Conservation (phyloP, 345 rosid species). For the Brassica carinata region DNA sequence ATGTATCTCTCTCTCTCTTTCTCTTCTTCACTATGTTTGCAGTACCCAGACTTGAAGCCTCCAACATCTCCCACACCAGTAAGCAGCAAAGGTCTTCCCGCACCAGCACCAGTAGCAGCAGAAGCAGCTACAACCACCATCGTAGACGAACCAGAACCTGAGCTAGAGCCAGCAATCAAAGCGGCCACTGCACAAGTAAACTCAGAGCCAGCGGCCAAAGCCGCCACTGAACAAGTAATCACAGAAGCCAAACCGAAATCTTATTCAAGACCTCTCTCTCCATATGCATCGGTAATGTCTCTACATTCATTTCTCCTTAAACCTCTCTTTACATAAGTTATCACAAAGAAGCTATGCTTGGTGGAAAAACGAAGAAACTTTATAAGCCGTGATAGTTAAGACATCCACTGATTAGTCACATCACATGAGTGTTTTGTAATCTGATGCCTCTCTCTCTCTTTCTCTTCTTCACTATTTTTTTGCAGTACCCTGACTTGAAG, state of each 20-base stretch:
- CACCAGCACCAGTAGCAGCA: conserved; percentile 45
- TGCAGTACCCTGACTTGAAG: conserved; percentile 92
- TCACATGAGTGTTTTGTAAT: conserved; percentile 1
- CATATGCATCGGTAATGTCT: conserved; percentile 73
- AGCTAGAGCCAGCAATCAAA: conserved; percentile 43
- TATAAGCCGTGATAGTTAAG: background rate
- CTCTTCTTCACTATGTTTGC: conserved; percentile 37
- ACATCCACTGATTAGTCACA: background rate
- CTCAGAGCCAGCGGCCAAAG: conserved; percentile 48
- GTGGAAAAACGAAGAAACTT: background rate
- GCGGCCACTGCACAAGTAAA: conserved; percentile 50
- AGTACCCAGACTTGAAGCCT: conserved; percentile 98
- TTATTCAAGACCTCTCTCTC: conserved; percentile 71
- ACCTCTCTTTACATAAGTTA: background rate
- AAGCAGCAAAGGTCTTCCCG: conserved; percentile 63
- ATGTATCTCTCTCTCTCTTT: background rate
- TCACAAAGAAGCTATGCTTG: background rate
- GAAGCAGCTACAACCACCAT: conserved; percentile 49
- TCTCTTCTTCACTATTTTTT: conserved; percentile 7
- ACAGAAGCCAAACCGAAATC: conserved; percentile 54
- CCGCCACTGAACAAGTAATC: conserved; percentile 50
- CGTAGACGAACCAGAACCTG: conserved; percentile 48
- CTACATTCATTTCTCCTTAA: conserved; percentile 17
- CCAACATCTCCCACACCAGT: conserved; percentile 88
- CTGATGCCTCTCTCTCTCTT: conserved; percentile 9